Percentiles rank a stretch among this genome's conserved stretches.
Evolutionary conservation across 2,329 filamentous ascomycete species (phyloP).

Genomic region (Microcyclospora tardicrescens): DNA sequence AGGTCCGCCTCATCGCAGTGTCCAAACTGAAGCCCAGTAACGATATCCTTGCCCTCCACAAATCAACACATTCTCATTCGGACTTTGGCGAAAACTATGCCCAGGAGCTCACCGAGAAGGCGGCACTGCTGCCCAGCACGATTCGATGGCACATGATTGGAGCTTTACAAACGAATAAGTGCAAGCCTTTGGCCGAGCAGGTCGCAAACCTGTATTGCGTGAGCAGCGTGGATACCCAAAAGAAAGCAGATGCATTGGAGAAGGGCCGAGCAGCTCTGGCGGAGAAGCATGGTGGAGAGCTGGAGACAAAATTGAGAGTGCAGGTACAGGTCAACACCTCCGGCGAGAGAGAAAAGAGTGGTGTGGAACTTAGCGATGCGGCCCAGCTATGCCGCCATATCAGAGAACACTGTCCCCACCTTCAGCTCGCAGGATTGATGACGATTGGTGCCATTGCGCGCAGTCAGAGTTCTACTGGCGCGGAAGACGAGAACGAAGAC

Average conservation of each 20-base stretch:
- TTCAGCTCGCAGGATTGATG: constrained; percentile 77
- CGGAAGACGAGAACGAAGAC: constrained; percentile 81
- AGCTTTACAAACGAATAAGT: constrained; percentile 85
- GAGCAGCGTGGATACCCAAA: constrained; percentile 73
- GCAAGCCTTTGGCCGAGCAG: constrained; percentile 66
- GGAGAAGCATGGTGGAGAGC: constrained; percentile 19
- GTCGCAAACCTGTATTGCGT: constrained; percentile 86
- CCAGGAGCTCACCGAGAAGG: constrained; percentile 73
- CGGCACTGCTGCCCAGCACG: constrained; percentile 57
- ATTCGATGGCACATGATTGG: constrained; percentile 97
- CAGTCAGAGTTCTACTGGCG: constrained; percentile 54
- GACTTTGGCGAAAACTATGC: constrained; percentile 96
- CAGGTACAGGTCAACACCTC: constrained; percentile 96
- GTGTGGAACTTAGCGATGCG: constrained; percentile 54
- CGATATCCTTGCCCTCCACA: constrained; percentile 76
- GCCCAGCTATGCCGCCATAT: constrained; percentile 58
- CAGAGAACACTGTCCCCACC: constrained; percentile 53
- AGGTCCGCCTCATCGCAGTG: constrained; percentile 83
- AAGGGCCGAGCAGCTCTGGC: constrained; percentile 54
- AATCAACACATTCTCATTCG: constrained; percentile 32
- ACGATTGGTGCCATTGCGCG: constrained; percentile 92
- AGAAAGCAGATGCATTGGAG: constrained; percentile 76
- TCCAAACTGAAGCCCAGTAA: constrained; percentile 91
- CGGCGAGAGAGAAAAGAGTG: constrained; percentile 74
- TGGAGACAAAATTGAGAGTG: constrained; percentile 44